Conservation (phyloP, 139 green algal species). For the Deuterostichococcus epilithicus region DNA sequence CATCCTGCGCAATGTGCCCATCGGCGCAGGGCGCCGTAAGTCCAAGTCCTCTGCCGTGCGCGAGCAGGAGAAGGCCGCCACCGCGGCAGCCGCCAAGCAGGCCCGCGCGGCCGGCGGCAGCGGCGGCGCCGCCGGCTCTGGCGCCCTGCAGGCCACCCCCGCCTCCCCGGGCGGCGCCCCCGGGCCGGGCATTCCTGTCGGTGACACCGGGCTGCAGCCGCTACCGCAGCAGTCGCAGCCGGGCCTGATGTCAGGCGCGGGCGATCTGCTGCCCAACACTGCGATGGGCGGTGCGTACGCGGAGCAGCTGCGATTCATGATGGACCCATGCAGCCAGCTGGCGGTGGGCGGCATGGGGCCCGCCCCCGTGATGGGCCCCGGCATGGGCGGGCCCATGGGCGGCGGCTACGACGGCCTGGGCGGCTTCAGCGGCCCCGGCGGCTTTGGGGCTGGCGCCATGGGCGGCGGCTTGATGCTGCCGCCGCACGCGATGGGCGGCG, state of each 20-base stretch:
- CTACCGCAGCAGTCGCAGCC: too few relatives aligned
- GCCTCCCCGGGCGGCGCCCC: too few relatives aligned
- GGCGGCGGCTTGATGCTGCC: background rate
- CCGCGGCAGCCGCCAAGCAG: background rate
- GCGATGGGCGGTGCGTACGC: background rate
- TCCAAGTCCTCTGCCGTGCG: conserved; percentile 45
- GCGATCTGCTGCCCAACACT: background rate
- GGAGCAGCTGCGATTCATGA: background rate
- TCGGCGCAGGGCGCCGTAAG: conserved; percentile 81
- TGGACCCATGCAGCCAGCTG: background rate
- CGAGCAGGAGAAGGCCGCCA: background rate
- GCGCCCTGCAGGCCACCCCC: too few relatives aligned
- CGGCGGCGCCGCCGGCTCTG: too few relatives aligned
- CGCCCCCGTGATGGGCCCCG: background rate
- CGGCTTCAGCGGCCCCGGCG: too few relatives aligned
- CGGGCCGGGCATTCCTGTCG: too few relatives aligned
- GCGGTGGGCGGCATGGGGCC: background rate
- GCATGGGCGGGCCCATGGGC: too few relatives aligned
- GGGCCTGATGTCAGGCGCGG: background rate
- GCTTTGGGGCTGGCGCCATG: background rate
- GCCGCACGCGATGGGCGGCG: background rate
- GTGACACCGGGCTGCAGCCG: background rate
- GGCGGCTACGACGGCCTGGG: background rate
- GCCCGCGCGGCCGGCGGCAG: too few relatives aligned
- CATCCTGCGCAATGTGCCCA: conserved; percentile 82